Percentiles rank a stretch among this genome's conserved stretches.
Evolutionary conservation across 306 rosid genomes (phyloP).

Genomic region (Pterocarpus santalinus): DNA sequence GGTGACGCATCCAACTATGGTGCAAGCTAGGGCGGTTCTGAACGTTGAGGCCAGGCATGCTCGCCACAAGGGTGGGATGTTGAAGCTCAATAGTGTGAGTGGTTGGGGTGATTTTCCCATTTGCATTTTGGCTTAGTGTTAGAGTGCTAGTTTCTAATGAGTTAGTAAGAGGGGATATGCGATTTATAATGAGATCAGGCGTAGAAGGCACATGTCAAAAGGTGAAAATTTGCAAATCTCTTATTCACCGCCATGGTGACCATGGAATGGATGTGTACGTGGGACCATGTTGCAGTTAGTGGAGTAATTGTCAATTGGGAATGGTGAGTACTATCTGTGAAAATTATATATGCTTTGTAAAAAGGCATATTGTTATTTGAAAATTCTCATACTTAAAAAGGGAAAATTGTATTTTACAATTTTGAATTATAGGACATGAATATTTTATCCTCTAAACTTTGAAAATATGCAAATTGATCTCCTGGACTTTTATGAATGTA

Average conservation of each 20-base stretch:
- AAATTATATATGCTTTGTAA: too few relatives aligned
- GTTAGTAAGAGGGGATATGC: neutral
- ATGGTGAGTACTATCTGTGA: neutral
- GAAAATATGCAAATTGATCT: too few relatives aligned
- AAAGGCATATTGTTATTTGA: too few relatives aligned
- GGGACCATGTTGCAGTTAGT: neutral
- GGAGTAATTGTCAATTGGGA: neutral
- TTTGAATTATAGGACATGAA: too few relatives aligned
- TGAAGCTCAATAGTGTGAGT: neutral
- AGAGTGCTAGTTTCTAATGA: neutral
- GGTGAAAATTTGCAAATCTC: neutral
- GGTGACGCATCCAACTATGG: conserved; percentile 60
- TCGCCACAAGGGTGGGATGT: conserved; percentile 54
- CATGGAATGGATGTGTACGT: neutral
- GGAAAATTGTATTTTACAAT: too few relatives aligned
- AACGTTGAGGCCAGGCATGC: conserved; percentile 66
- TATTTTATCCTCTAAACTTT: too few relatives aligned
- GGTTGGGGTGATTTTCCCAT: neutral
- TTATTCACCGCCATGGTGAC: neutral
- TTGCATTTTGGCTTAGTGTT: too few relatives aligned
- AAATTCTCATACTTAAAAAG: too few relatives aligned
- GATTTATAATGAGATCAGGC: neutral
- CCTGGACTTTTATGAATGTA: too few relatives aligned
- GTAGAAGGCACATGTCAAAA: neutral
- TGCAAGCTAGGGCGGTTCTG: conserved; percentile 67